phyloP scores from a whole-genome alignment of 148 eudicot genomes.

The Euryodendron excelsum region DNA sequence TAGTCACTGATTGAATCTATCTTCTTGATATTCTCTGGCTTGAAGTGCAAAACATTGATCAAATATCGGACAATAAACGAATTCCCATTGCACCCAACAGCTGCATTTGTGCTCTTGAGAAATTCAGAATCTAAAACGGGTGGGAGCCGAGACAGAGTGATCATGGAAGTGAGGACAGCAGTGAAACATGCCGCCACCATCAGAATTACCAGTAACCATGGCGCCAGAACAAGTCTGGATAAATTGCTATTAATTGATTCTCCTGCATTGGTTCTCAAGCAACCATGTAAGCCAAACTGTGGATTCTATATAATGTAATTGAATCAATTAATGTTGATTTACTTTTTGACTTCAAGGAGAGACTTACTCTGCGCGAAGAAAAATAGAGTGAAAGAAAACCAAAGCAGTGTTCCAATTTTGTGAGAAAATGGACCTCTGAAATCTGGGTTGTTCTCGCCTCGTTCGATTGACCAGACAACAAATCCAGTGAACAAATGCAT shows the following conservation, averaged over 20 bases:
- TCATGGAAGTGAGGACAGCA: constrained; percentile 39
- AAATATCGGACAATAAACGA: constrained; percentile 30
- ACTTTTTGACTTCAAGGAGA: too few relatives aligned
- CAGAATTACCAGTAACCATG: constrained; percentile 34
- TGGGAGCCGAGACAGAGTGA: constrained; percentile 28
- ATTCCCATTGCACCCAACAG: constrained; percentile 36
- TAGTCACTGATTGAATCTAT: constrained; percentile 24
- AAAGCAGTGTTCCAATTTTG: constrained; percentile 23
- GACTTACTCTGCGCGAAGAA: constrained; percentile 43
- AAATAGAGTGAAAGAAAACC: constrained; percentile 43
- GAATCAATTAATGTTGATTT: too few relatives aligned
- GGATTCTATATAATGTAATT: too few relatives aligned
- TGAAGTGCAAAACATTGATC: constrained; percentile 26
- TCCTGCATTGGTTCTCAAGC: too few relatives aligned
- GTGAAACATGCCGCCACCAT: constrained; percentile 32
- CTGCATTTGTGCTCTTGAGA: constrained; percentile 31
- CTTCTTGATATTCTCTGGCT: constrained; percentile 22
- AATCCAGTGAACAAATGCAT: constrained; percentile 31
- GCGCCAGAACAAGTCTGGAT: constrained; percentile 31
- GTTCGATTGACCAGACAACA: constrained; percentile 39
- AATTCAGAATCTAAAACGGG: constrained; percentile 23
- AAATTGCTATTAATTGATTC: constrained; percentile 27
- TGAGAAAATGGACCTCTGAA: constrained; percentile 19
- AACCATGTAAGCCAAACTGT: too few relatives aligned
- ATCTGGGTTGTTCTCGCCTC: constrained; percentile 14